Evolutionary conservation across 805 yeast genomes (phyloP).

Genomic region (Yarrowia alimentaria): DNA sequence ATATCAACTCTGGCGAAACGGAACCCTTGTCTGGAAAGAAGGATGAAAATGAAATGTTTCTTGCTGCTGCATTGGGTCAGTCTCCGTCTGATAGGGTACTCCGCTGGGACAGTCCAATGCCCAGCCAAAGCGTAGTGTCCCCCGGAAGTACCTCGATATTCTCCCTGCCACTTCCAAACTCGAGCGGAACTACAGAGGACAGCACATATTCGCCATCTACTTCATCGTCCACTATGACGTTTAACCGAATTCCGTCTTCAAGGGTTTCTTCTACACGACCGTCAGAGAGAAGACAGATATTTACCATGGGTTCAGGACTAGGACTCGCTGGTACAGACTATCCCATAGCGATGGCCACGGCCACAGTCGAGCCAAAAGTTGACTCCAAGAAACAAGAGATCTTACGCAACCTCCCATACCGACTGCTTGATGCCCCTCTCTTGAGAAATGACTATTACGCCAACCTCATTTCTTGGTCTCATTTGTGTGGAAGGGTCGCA

Average conservation of each 20-base stretch:
- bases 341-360: constrained; percentile 1
- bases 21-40: not conserved
- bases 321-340: constrained; percentile 17
- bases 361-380: not conserved
- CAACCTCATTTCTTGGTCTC: constrained; percentile 70
- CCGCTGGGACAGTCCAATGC: not conserved
- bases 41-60: constrained; percentile 6
- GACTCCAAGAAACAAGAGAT: constrained; percentile 2
- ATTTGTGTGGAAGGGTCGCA: constrained; percentile 46
- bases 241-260: constrained; percentile 1
- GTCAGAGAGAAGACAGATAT: constrained; percentile 2
- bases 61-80: constrained; percentile 15
- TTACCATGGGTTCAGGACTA: constrained; percentile 20
- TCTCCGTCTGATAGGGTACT: constrained; percentile 3
- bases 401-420: constrained; percentile 39
- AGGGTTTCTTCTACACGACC: not conserved
- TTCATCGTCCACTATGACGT: not conserved
- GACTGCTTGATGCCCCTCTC: constrained; percentile 62
- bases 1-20: not conserved
- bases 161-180: constrained; percentile 5
- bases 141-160: constrained; percentile 18
- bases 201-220: not conserved
- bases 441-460: constrained; percentile 72
- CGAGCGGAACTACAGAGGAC: constrained; percentile 1
- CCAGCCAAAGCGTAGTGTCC: constrained; percentile 1